Percentiles rank a stretch among this genome's conserved stretches.
Conservation (phyloP, 2,329 filamentous ascomycete species). For the Aspergillus quadrilineatus region DNA sequence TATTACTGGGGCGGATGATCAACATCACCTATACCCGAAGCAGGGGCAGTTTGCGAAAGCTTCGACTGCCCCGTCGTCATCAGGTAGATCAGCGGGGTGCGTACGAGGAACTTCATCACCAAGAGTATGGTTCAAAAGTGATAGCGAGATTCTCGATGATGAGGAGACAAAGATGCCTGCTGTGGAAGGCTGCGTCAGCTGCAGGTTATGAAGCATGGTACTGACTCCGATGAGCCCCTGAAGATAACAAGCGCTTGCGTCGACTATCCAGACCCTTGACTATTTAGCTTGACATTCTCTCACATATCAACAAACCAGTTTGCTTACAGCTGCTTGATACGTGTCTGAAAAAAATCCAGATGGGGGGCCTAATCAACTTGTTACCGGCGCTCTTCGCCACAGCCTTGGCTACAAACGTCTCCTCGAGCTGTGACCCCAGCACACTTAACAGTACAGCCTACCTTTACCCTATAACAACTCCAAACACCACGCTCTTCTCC, state of each 20-base stretch:
- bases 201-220: no score
- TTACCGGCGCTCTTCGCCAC: not conserved
- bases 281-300: no score
- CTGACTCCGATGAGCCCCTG: no score
- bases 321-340: no score
- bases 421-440: constrained; percentile 1
- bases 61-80: not conserved
- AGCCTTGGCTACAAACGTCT: not conserved
- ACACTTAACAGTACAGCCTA: constrained; percentile 11
- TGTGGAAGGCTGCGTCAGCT: no score
- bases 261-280: no score
- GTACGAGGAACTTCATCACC: not conserved
- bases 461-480: constrained; percentile 1
- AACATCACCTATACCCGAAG: not conserved
- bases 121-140: not conserved
- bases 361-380: no score
- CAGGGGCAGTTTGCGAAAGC: not conserved
- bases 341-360: no score
- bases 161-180: no score
- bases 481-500: constrained; percentile 10
- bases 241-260: no score
- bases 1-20: not conserved
- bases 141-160: no score
- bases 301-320: no score
- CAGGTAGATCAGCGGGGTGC: not conserved